Percentiles rank a stretch among this genome's conserved stretches.
phyloP scores from a whole-genome alignment of 352 stramenopile genomes.

The Phytopythium aichiense region DNA sequence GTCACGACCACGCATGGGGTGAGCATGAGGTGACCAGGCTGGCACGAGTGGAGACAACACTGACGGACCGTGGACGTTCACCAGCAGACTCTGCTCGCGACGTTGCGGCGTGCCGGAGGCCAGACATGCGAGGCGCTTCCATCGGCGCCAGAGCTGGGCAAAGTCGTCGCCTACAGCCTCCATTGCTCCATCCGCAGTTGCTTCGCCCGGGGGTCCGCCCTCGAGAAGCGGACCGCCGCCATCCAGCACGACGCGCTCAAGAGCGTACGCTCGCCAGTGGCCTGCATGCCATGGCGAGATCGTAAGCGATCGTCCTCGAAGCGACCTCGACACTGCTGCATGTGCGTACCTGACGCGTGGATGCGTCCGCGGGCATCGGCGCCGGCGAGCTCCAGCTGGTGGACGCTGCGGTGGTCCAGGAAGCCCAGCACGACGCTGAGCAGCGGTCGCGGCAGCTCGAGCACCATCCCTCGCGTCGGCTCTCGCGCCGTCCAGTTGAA shows the following conservation, averaged over 20 bases:
- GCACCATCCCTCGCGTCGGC: constrained; percentile 4
- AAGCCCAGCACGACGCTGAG: constrained; percentile 50
- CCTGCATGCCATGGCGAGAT: background rate
- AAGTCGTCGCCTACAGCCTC: background rate
- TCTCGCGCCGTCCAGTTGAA: background rate
- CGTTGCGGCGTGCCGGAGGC: background rate
- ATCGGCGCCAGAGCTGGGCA: background rate
- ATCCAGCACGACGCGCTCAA: constrained; percentile 3
- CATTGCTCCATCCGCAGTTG: background rate
- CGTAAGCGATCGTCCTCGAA: background rate
- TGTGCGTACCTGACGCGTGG: constrained; percentile 1
- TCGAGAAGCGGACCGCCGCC: constrained; percentile 1
- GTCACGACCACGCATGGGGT: background rate
- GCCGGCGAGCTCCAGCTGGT: constrained; percentile 28
- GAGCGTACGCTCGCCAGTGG: background rate
- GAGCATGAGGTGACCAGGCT: background rate
- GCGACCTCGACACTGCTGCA: background rate
- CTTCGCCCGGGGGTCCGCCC: background rate
- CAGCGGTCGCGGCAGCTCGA: constrained; percentile 39
- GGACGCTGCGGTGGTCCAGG: constrained; percentile 49
- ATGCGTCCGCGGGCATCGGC: background rate
- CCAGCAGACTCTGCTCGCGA: constrained; percentile 8
- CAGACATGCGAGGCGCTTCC: constrained; percentile 18
- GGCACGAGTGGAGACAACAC: background rate
- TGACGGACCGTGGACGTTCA: constrained; percentile 11